These are phyloP conservation scores for Flueggea neowawraea DNA, from an alignment of 441 rosid genomes.

Conservation along the genomic window DNA sequence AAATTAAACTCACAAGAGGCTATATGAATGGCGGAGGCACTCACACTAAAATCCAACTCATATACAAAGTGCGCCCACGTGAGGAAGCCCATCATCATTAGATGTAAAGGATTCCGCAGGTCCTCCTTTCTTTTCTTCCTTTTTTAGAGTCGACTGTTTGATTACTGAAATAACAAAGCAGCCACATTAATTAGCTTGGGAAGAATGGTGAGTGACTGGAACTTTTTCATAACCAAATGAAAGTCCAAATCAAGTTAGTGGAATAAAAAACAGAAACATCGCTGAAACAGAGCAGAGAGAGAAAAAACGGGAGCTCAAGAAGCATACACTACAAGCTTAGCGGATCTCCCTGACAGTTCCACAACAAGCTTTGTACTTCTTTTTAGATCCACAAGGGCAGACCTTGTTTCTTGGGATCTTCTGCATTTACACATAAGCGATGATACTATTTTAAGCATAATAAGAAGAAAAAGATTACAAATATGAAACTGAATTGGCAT, in stretches of 20 bases:
- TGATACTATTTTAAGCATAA: not conserved
- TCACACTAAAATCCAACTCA: slow-evolving; percentile 27
- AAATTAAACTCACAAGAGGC: not conserved
- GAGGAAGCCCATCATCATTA: slow-evolving; percentile 47
- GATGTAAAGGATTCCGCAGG: slow-evolving; percentile 25
- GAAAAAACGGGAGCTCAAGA: slow-evolving; percentile 7
- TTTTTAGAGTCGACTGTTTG: slow-evolving; percentile 53
- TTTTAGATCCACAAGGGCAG: slow-evolving; percentile 93
- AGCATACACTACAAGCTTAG: slow-evolving; percentile 50
- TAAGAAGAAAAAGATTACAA: no score
- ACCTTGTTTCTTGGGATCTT: slow-evolving; percentile 68
- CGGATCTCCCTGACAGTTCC: slow-evolving; percentile 61
- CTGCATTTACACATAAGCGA: slow-evolving; percentile 23
- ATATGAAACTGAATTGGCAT: no score
- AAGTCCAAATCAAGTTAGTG: not conserved
- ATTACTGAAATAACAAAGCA: slow-evolving; percentile 31
- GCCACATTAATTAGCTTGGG: slow-evolving; percentile 3
- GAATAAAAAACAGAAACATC: no score
- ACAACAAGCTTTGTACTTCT: slow-evolving; percentile 88
- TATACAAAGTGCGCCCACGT: slow-evolving; percentile 92
- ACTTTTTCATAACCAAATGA: no score
- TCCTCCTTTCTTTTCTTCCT: slow-evolving; percentile 55
- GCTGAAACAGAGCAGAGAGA: not conserved
- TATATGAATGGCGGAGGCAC: slow-evolving; percentile 1
- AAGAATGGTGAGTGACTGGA: no score